Evolutionary conservation across 495 filamentous ascomycete genomes (phyloP).

Genomic region (Lasiosphaeriaceae sp.): DNA sequence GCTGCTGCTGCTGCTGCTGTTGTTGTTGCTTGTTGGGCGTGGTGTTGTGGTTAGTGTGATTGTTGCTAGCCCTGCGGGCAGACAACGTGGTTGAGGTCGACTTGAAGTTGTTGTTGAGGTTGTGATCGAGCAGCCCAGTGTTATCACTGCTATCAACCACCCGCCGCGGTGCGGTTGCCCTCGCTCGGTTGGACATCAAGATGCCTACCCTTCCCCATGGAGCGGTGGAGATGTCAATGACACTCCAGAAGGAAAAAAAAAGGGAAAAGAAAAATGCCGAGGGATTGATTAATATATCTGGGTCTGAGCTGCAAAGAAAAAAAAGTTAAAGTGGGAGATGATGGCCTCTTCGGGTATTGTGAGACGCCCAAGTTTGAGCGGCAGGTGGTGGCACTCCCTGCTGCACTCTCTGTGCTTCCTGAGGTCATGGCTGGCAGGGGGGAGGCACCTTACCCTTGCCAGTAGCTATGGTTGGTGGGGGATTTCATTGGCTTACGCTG

Average conservation of each 20-base stretch:
- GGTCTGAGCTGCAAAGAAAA: background rate
- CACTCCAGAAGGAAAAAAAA: background rate
- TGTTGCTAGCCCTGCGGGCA: background rate
- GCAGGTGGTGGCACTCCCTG: too few species aligned
- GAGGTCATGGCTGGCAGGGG: background rate
- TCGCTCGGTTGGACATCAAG: constrained; percentile 31
- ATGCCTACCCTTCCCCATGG: constrained; percentile 20
- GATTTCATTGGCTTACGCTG: too few species aligned
- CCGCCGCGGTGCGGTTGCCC: constrained; percentile 25
- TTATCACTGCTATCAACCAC: constrained; percentile 13
- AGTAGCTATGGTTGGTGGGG: too few species aligned
- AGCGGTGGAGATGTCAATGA: background rate
- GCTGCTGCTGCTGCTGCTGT: background rate
- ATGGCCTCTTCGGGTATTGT: background rate
- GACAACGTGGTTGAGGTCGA: background rate
- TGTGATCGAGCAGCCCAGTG: background rate
- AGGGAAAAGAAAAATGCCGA: background rate
- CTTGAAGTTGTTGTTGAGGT: background rate
- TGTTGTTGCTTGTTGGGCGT: background rate
- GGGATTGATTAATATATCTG: too few species aligned
- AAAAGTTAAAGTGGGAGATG: background rate
- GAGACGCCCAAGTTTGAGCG: background rate
- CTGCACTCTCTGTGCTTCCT: background rate
- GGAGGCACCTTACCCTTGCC: too few species aligned
- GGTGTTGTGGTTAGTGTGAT: background rate